Evolutionary conservation across 2,329 filamentous ascomycete species (phyloP), one percentile per base, ranked within the genome.

Genomic region (Westerdykella sp.): DNA sequence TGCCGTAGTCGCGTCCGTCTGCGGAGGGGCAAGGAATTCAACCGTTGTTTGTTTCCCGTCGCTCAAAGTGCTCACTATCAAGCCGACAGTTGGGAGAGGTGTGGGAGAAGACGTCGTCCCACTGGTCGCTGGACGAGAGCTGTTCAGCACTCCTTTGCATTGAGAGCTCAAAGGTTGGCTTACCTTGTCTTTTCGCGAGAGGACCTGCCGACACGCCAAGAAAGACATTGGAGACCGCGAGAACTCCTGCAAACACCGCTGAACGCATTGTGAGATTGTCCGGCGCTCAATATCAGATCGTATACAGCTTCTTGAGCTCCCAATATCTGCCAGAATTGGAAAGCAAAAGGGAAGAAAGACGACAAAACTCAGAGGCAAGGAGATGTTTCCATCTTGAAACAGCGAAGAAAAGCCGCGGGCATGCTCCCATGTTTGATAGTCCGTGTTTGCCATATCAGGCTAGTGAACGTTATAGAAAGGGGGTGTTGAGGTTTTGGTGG

Each of bases 141-240:
- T 9, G 13, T 14, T 35, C 32, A 35, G 32, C 12, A 35, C 25
- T 28, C 11, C 7, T 35, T 35, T 9, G 16, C 32, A 14, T 35
- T 9, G 4, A 35, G n/a, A 13, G 3, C 32, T 35, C 32, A 3
- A 5, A 14, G 9, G n/a, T 9, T 28, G n/a, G 28, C 51, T 49
- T 35, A 58, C 55, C 49, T 48, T 48, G 50, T 44, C 50, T 42
- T 41, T 55, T 50, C 13, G 31, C 52, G 25, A 57, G 34, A 34
- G 55, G 54, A 16, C 52, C 44, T 25, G 49, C 54, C 39, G 51
- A 49, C 22, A 39, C 50, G 44, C 49, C 49, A 46, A 54, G 46
- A 22, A 50, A 32, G 10, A 37, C 39, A 37, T 36, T 47, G 12
- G 51, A 49, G 31, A 35, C 32, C 30, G 18, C 30, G 13, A 42